Evolutionary conservation across 2,329 filamentous ascomycete genomes (phyloP).

Genomic region (Hirsutella minnesotensis): DNA sequence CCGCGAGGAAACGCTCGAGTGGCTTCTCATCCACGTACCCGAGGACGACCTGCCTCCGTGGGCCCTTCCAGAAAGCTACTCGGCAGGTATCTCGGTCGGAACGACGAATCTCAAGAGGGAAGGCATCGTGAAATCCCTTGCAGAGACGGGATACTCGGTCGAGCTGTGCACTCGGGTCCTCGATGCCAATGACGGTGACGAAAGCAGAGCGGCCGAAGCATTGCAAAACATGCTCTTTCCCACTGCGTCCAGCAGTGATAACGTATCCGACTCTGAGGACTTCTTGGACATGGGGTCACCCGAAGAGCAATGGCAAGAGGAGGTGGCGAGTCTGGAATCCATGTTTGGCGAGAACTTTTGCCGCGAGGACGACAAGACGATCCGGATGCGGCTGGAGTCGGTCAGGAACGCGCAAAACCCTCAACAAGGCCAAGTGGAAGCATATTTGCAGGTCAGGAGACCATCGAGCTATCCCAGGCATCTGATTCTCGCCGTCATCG

Average conservation of each 20-base stretch:
- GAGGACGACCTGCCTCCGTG: conserved; percentile 92
- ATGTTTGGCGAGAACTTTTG: conserved; percentile 71
- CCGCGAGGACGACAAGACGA: conserved; percentile 48
- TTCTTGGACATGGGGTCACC: conserved; percentile 37
- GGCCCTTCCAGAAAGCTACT: conserved; percentile 85
- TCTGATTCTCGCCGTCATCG: conserved; percentile 57
- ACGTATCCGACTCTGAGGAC: conserved; percentile 14
- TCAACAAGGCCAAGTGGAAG: conserved; percentile 36
- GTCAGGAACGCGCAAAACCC: conserved; percentile 42
- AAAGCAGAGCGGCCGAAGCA: conserved; percentile 65
- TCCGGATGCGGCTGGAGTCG: conserved; percentile 54
- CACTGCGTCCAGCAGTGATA: conserved; percentile 1
- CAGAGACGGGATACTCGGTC: conserved; percentile 70
- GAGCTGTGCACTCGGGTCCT: conserved; percentile 75
- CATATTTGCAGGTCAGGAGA: conserved; percentile 54
- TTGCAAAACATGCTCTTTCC: conserved; percentile 47
- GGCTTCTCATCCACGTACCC: conserved; percentile 91
- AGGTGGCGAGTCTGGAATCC: conserved; percentile 70
- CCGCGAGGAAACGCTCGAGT: conserved; percentile 84
- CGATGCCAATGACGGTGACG: conserved; percentile 58
- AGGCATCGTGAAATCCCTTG: conserved; percentile 68
- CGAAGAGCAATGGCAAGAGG: conserved; percentile 69
- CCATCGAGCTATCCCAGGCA: conserved; percentile 62
- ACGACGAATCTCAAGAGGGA: conserved; percentile 73
- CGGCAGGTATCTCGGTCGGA: conserved; percentile 78